phyloP scores from a whole-genome alignment of 2,329 filamentous ascomycete species.

The Sarocladium kiliense region DNA sequence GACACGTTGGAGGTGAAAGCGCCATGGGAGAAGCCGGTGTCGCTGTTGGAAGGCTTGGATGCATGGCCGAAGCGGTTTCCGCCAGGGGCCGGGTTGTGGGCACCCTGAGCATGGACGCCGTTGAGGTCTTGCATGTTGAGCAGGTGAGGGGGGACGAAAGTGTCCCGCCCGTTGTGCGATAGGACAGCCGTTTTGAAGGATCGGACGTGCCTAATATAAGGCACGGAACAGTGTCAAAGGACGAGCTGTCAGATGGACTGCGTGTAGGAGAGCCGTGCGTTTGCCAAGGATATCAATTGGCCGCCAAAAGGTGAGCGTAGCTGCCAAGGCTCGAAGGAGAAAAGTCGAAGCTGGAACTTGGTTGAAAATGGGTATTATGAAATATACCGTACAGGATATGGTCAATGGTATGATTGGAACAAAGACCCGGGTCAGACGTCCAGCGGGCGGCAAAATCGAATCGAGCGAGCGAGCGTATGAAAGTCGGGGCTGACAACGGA shows the following conservation, averaged over 20 bases:
- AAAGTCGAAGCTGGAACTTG: not conserved
- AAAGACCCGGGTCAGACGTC: not conserved
- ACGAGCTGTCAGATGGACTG: not conserved
- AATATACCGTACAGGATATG: not conserved
- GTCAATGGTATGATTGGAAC: not conserved
- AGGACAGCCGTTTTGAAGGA: conserved; percentile 75
- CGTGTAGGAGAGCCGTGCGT: not conserved
- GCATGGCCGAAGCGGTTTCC: conserved; percentile 62
- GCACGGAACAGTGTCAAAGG: conserved; percentile 33
- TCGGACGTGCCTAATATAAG: conserved; percentile 49
- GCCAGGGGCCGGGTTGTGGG: conserved; percentile 47
- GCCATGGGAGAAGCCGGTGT: conserved; percentile 88
- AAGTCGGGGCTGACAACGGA: not conserved
- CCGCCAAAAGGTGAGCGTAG: not conserved
- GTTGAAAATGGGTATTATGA: not conserved
- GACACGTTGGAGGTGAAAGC: conserved; percentile 83
- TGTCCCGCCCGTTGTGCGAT: conserved; percentile 75
- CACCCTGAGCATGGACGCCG: conserved; percentile 36
- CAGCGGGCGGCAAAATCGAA: conserved; percentile 1
- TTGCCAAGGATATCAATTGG: not conserved
- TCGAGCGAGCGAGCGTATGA: conserved; percentile 2
- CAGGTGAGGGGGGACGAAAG: conserved; percentile 78
- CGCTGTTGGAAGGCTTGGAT: conserved; percentile 76
- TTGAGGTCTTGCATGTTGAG: conserved; percentile 87
- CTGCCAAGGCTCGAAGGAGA: not conserved